phyloP scores from a whole-genome alignment of 305 asterid species.

The Solanum hybrid region DNA sequence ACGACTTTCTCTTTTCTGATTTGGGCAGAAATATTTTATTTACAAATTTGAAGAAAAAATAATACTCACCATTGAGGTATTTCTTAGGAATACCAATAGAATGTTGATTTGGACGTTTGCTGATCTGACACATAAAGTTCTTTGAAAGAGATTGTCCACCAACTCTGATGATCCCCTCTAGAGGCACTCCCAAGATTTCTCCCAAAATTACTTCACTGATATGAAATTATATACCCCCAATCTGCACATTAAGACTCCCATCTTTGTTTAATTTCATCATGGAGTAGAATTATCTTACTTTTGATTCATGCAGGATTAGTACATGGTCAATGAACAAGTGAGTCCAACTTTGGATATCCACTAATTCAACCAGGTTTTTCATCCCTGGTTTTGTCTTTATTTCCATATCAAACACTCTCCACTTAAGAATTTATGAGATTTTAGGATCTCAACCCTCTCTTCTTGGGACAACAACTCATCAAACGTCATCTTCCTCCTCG shows the following conservation, averaged over 20 bases:
- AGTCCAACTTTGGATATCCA: background rate
- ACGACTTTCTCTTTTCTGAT: background rate
- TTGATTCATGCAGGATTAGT: background rate
- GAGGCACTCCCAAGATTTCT: background rate
- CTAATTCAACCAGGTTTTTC: background rate
- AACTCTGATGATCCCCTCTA: background rate
- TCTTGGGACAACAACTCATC: background rate
- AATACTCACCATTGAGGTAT: background rate
- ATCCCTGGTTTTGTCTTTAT: background rate
- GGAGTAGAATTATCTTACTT: background rate
- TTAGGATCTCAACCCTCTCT: background rate
- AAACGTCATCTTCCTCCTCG: background rate
- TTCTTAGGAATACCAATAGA: background rate
- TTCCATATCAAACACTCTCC: background rate
- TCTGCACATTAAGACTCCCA: background rate
- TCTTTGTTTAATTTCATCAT: background rate
- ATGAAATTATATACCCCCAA: background rate
- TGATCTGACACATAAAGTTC: background rate
- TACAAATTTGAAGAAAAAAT: no score
- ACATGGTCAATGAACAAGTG: background rate
- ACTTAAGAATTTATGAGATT: background rate
- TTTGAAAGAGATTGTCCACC: background rate
- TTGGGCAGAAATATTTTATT: no score
- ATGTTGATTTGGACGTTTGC: background rate
- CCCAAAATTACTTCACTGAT: background rate